Conservation (phyloP, 2,329 filamentous ascomycete genomes). For the Paracorniculantispora psalliotae region DNA sequence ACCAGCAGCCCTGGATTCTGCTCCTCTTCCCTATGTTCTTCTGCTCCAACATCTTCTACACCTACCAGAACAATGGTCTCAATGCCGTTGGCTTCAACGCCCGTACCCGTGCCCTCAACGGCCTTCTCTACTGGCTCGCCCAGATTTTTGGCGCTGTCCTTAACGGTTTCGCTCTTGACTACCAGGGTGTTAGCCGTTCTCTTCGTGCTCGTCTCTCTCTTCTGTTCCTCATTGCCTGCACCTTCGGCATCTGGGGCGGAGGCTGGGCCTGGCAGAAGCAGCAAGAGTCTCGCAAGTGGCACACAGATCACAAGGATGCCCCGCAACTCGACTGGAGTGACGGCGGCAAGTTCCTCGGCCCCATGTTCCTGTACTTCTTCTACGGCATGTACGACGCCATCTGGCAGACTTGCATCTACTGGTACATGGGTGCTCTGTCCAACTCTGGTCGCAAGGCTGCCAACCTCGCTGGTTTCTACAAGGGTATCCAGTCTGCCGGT, state of each 20-base stretch:
- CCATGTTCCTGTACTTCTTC: constrained; percentile 68
- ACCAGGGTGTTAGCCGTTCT: constrained; percentile 36
- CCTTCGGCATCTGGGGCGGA: constrained; percentile 50
- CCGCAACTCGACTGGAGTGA: constrained; percentile 27
- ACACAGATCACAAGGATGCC: constrained; percentile 39
- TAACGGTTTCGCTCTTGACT: constrained; percentile 42
- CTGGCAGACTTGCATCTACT: constrained; percentile 56
- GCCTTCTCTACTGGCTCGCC: constrained; percentile 50
- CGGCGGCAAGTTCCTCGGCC: constrained; percentile 49
- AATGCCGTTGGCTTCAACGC: constrained; percentile 51
- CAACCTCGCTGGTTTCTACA: constrained; percentile 89
- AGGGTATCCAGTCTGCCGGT: constrained; percentile 78
- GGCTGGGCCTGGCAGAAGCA: constrained; percentile 61
- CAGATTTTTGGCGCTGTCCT: constrained; percentile 49
- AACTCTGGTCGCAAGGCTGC: constrained; percentile 90
- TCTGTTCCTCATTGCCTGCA: constrained; percentile 40
- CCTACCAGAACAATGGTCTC: constrained; percentile 51
- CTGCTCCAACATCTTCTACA: constrained; percentile 51
- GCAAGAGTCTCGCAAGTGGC: constrained; percentile 37
- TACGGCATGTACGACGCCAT: constrained; percentile 65
- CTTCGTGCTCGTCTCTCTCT: constrained; percentile 43
- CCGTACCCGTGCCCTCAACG: constrained; percentile 50
- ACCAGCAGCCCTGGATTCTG: constrained; percentile 60
- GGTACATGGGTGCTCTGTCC: constrained; percentile 87
- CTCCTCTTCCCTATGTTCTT: constrained; percentile 47